Percentiles rank a stretch among this genome's conserved stretches.
Evolutionary conservation across 2,329 filamentous ascomycete genomes (phyloP).

Genomic region (Sclerotinia spermophila): DNA sequence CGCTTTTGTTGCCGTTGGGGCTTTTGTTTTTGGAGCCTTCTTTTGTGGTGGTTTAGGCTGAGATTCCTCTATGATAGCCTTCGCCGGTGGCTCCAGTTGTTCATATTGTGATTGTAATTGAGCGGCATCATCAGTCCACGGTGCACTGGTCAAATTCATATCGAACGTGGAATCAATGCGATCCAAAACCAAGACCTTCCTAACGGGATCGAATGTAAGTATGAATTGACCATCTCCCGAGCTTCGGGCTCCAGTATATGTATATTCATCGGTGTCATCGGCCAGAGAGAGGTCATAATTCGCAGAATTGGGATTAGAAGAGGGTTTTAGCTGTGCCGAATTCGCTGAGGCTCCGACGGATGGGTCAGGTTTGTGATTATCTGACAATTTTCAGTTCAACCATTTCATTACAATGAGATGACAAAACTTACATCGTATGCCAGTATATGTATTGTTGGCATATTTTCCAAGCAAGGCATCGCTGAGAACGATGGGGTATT

Average conservation of each 20-base stretch:
- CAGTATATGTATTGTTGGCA: slow-evolving; percentile 56
- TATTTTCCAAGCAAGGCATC: slow-evolving; percentile 56
- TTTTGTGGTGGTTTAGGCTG: slow-evolving; percentile 27
- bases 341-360: slow-evolving; percentile 44
- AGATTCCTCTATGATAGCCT: background rate
- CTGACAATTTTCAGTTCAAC: slow-evolving; percentile 39
- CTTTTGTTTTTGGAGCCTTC: slow-evolving; percentile 32
- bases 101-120: slow-evolving; percentile 64
- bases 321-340: slow-evolving; percentile 50
- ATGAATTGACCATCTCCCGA: slow-evolving; percentile 57
- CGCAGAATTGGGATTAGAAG: slow-evolving; percentile 37
- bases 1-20: slow-evolving; percentile 30
- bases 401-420: background rate
- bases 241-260: slow-evolving; percentile 57
- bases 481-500: slow-evolving; percentile 62
- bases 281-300: slow-evolving; percentile 50
- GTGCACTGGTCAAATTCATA: slow-evolving; percentile 76
- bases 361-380: slow-evolving; percentile 58
- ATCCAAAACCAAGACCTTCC: slow-evolving; percentile 77
- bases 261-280: slow-evolving; percentile 52
- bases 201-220: slow-evolving; percentile 71
- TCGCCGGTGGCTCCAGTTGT: slow-evolving; percentile 47
- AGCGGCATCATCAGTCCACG: slow-evolving; percentile 59
- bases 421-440: slow-evolving; percentile 52
- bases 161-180: slow-evolving; percentile 76